These are phyloP conservation scores for Colletotrichum limetticola DNA, from an alignment of 2,329 filamentous ascomycete genomes.

Conservation along the genomic window DNA sequence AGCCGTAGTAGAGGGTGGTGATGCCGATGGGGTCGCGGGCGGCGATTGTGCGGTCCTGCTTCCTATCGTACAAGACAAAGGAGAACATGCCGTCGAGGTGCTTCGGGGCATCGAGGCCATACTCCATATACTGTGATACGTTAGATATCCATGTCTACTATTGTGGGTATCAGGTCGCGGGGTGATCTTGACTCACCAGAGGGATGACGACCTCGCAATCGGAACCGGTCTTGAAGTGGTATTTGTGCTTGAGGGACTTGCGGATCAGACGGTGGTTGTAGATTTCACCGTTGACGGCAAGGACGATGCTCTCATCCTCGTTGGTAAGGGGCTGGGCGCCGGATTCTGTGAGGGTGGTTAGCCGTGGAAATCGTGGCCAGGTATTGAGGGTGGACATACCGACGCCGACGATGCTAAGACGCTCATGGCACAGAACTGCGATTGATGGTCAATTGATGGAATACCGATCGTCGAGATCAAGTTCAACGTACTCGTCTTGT, in stretches of 20 bases:
- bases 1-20: slow-evolving; percentile 97
- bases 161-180: neutral
- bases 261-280: slow-evolving; percentile 98
- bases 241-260: slow-evolving; percentile 83
- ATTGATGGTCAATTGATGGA: slow-evolving; percentile 41
- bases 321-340: slow-evolving; percentile 96
- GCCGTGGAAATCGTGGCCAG: slow-evolving; percentile 7
- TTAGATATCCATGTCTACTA: slow-evolving; percentile 9
- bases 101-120: slow-evolving; percentile 92
- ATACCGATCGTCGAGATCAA: neutral
- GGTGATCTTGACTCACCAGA: slow-evolving; percentile 69
- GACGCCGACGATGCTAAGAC: slow-evolving; percentile 96
- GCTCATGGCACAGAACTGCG: slow-evolving; percentile 93
- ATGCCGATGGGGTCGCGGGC: slow-evolving; percentile 97
- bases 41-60: slow-evolving; percentile 89
- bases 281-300: slow-evolving; percentile 99
- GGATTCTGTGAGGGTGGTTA: slow-evolving; percentile 70
- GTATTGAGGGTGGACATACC: slow-evolving; percentile 65
- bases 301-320: slow-evolving; percentile 85
- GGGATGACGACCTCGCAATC: slow-evolving; percentile 99
- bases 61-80: slow-evolving; percentile 97
- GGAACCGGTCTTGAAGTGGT: slow-evolving; percentile 98
- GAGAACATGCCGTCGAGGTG: slow-evolving; percentile 99
- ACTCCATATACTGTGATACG: slow-evolving; percentile 80
- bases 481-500: slow-evolving; percentile 84